Percentiles rank a stretch among this genome's conserved stretches.
phyloP scores from a whole-genome alignment of 345 rosid genomes.

The Hibiscus trionum region DNA sequence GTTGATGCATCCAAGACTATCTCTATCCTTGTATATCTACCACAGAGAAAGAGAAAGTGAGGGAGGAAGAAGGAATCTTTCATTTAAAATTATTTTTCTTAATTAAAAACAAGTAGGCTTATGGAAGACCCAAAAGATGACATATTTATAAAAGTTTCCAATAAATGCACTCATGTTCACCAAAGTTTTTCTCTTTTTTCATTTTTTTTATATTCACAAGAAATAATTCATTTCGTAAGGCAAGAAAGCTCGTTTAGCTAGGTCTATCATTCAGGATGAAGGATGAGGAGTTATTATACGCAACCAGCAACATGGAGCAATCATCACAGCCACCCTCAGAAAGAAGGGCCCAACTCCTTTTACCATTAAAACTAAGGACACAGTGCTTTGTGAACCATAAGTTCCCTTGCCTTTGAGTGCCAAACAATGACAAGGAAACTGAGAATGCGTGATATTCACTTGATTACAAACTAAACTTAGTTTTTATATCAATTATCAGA shows the following conservation, averaged over 20 bases:
- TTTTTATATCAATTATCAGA: neutral
- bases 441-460: neutral
- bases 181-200: neutral
- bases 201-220: neutral
- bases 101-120: neutral
- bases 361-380: conserved; percentile 1
- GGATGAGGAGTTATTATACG: neutral
- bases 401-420: neutral
- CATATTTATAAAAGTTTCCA: neutral
- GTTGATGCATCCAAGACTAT: neutral
- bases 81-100: neutral
- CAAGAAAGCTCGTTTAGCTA: neutral
- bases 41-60: neutral
- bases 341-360: neutral
- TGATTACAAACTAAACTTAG: neutral
- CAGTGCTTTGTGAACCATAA: neutral
- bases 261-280: neutral
- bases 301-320: neutral
- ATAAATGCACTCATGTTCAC: neutral
- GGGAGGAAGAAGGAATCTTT: neutral
- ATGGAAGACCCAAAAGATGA: neutral
- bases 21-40: neutral
- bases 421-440: neutral
- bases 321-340: neutral
- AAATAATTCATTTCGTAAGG: neutral